Base-by-base conservation (phyloP, 768 basidiomycete species). In the Termitomyces sp. region DNA sequence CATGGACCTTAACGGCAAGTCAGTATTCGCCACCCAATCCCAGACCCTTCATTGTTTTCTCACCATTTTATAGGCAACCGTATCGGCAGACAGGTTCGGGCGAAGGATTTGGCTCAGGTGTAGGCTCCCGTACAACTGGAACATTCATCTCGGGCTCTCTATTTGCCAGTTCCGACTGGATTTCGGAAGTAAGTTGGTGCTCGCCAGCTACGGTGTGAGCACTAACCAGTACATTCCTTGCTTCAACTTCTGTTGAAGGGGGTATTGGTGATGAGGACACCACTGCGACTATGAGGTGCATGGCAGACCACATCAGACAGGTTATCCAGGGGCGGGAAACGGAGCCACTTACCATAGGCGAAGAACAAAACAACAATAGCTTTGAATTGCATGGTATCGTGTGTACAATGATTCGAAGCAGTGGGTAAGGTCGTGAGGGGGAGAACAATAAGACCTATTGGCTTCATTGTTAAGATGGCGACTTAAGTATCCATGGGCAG, bases 211-310 rank as follows among this genome's bases (percentile, higher is more conserved):
- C 4, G 25, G 2, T 27, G 25, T 12, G 10, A 34, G 5, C 14
- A 25, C 34, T 46, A n/a, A 45, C 51, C 12, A 57, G 47, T 27
- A 19, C 8, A 48, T 29, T 42, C n/a, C 65, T 62, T 41, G 61
- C 59, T 50, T 61, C 64, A 25, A 66, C 51, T 27, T 68, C 66
- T 46, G 60, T 55, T 46, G 58, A 57, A 38, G 65, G 51, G 38
- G 69, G 68, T 12, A 72, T 53, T 12, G 73, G 73, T n/a, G 70
- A 65, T 23, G 73, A 69, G 29, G 64, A 66, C 7, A 37, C 54
- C 37, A 38, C 42, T 21, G 61, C 60, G 34, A 67, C 43, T 27
- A 58, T 58, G 34, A 68, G 35, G 14, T 60, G 60, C 64, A 65
- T 62, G 38, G 8, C 38, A 21, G 16, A 25, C 44, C 34, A 21